phyloP scores from a whole-genome alignment of 805 yeast genomes.

The Maudiozyma barnettii region DNA sequence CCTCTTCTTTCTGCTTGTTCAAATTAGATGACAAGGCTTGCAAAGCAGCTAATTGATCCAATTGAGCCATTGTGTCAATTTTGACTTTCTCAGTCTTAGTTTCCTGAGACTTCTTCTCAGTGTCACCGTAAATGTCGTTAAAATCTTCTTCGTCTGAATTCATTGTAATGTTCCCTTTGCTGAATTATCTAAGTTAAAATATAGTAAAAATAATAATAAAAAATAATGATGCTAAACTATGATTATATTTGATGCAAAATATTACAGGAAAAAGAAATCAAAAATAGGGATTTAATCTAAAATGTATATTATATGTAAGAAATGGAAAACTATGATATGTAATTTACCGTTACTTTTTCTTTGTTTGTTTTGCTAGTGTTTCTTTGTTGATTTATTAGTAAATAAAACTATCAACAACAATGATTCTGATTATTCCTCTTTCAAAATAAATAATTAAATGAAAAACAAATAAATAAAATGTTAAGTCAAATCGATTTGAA shows the following conservation, averaged over 20 bases:
- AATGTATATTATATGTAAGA: background rate
- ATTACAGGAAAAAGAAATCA: background rate
- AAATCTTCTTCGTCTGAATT: constrained; percentile 89
- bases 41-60: constrained; percentile 29
- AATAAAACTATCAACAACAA: background rate
- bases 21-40: constrained; percentile 29
- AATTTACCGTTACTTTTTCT: background rate
- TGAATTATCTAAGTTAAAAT: background rate
- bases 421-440: background rate
- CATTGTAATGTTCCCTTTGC: constrained; percentile 30
- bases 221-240: background rate
- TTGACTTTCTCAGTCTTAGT: background rate
- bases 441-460: background rate
- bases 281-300: background rate
- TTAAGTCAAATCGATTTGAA: too few relatives aligned
- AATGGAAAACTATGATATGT: too few relatives aligned
- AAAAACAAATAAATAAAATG: too few relatives aligned
- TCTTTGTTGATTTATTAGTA: background rate
- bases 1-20: constrained; percentile 14
- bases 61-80: constrained; percentile 4
- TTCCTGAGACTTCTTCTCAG: constrained; percentile 2
- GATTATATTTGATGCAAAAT: too few relatives aligned
- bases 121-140: constrained; percentile 69
- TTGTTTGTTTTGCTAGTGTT: background rate
- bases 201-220: background rate